phyloP scores from a whole-genome alignment of 139 green algal species.

The Astrephomene gubernaculifera region DNA sequence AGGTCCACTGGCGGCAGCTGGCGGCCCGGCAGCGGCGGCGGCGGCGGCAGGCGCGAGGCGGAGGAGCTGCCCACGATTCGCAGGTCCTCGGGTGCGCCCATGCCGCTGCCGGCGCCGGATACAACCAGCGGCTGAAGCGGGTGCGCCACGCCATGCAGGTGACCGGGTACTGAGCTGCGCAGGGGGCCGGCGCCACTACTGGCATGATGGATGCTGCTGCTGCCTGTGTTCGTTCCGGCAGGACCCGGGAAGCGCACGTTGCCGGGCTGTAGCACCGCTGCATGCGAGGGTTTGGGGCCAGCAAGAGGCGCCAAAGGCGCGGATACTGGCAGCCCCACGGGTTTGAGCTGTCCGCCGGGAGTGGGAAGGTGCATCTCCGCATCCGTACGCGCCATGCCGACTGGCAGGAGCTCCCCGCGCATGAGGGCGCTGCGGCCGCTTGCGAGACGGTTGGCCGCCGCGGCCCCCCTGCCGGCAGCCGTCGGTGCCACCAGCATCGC shows the following conservation, averaged over 20 bases:
- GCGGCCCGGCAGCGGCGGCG: background rate
- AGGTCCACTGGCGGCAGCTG: background rate
- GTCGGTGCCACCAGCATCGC: background rate
- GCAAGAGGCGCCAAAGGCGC: background rate
- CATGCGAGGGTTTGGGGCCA: background rate
- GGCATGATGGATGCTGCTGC: background rate
- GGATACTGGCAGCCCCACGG: background rate
- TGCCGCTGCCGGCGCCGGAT: too few relatives aligned
- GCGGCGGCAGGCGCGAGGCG: background rate
- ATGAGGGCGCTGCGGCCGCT: too few relatives aligned
- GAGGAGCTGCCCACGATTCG: background rate
- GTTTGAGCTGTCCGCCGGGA: background rate
- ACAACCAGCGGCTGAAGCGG: too few relatives aligned
- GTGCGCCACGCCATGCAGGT: background rate
- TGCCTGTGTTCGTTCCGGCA: too few relatives aligned
- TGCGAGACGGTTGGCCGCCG: background rate
- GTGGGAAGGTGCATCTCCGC: constrained; percentile 1
- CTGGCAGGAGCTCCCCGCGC: too few relatives aligned
- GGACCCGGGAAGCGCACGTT: constrained; percentile 22
- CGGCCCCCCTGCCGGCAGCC: background rate
- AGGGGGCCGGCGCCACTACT: background rate
- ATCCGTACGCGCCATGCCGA: background rate
- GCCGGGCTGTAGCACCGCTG: constrained; percentile 2
- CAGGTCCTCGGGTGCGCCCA: too few relatives aligned
- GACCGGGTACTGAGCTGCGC: background rate